Base-by-base conservation (phyloP, 1,284 basidiomycete genomes). In the Ustilago curta region DNA sequence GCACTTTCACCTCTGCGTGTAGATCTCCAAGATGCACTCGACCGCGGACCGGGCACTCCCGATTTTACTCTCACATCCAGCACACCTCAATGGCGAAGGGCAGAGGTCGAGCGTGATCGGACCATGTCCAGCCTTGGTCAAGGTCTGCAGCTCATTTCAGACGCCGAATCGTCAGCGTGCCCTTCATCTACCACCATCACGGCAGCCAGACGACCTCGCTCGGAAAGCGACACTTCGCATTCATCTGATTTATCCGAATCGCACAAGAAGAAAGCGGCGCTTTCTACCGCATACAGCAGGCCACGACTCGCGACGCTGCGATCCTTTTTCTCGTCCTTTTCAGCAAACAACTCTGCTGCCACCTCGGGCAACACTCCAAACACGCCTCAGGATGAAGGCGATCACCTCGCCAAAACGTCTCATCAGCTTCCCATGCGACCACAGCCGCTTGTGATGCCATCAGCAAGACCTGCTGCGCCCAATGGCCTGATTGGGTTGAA, bases 391-490 rank as follows among this genome's bases (percentile, higher is more conserved):
- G 48, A 7, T 23, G 55, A 70, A 45, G 14, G 4, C 3, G 19
- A 51, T 0, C 47, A 59, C 31, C 52, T 48, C 25, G 23, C 19
- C 32, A 9, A 42, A 11, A 44, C 40, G 14, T 18, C 44, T 35
- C 50, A 44, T 0, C 42, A 21, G 18, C 60, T 39, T 29, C 56
- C 58, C 1, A 18, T 55, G 27, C 59, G 55, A 5, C 68, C 61
- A 7, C 68, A 71, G 56, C 62, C 70, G 25, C 64, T 83, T 1
- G 73, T 73, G n/a, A 80, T 81, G 71, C 82, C 82, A 0, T 65
- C 78, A 4, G 82, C 82, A 7, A 56, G 80, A 19, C 64, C 62
- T 0, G 82, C 78, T 4, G 74, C 70, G 3, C 78, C 78, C 16
- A 57, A 68, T 37, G 64, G 70, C 35, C 16, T 73, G 32, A 59